These are phyloP conservation scores for Starmerella vaccinii DNA, from an alignment of 805 yeast genomes.

Conservation along the genomic window DNA sequence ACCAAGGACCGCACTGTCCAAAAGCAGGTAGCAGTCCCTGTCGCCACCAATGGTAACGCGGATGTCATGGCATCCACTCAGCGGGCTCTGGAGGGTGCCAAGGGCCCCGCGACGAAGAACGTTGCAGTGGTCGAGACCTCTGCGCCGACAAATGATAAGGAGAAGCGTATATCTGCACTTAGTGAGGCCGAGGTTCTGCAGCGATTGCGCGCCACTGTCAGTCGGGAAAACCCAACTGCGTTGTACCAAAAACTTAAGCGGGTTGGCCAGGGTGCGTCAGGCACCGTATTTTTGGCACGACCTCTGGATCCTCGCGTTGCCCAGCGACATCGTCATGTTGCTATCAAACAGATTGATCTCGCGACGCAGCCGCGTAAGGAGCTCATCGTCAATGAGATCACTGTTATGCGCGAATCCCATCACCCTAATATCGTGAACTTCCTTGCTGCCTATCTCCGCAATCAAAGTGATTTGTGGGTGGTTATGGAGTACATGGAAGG, in stretches of 20 bases:
- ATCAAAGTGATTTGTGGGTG: slow-evolving; percentile 72
- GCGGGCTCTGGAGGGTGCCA: not conserved
- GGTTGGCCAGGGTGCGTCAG: slow-evolving; percentile 97
- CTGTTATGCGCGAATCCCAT: slow-evolving; percentile 92
- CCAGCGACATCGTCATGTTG: slow-evolving; percentile 42
- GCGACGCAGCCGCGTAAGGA: slow-evolving; percentile 89
- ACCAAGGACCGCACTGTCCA: not conserved
- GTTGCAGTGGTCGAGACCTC: slow-evolving; percentile 1
- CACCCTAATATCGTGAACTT: slow-evolving; percentile 93
- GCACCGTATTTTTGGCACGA: slow-evolving; percentile 88
- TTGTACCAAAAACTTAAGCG: slow-evolving; percentile 46
- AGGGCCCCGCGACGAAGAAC: not conserved
- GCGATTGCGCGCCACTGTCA: slow-evolving; percentile 71
- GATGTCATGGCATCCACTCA: not conserved
- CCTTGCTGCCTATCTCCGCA: slow-evolving; percentile 72
- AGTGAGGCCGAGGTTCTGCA: slow-evolving; percentile 82
- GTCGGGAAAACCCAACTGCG: slow-evolving; percentile 76
- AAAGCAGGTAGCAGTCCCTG: slow-evolving; percentile 1
- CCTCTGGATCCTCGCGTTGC: slow-evolving; percentile 32
- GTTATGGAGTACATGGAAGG: slow-evolving; percentile 99
- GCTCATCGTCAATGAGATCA: slow-evolving; percentile 85
- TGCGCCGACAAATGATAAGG: slow-evolving; percentile 34
- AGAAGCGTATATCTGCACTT: slow-evolving; percentile 50
- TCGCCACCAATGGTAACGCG: not conserved
- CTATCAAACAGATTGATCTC: slow-evolving; percentile 92